Evolutionary conservation across 257 asterid genomes (phyloP).

Genomic region (Fraxinus excelsior): DNA sequence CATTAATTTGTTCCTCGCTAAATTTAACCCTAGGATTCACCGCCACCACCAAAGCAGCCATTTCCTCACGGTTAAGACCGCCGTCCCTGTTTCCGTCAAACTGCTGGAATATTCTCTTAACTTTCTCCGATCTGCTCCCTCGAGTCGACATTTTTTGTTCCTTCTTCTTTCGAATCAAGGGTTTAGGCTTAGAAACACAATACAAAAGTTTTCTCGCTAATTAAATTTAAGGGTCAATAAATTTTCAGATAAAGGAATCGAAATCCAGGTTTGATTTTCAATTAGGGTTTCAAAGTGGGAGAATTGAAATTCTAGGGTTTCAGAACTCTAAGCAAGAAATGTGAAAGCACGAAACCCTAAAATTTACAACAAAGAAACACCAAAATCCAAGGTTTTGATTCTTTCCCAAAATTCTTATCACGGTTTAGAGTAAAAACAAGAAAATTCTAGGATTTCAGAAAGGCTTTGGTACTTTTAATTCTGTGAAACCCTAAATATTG

Average conservation of each 20-base stretch:
- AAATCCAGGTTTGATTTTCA: conserved; percentile 16
- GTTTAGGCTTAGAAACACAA: conserved; percentile 28
- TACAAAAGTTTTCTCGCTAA: not conserved
- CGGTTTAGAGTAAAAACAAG: conserved; percentile 11
- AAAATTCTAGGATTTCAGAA: conserved; percentile 10
- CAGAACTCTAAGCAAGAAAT: conserved; percentile 18
- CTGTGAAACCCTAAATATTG: conserved; percentile 14
- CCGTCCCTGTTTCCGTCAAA: conserved; percentile 79
- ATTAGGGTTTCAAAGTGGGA: not conserved
- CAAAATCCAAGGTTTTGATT: not conserved
- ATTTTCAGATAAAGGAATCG: conserved; percentile 23
- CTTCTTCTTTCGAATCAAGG: conserved; percentile 7
- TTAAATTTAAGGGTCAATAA: conserved; percentile 16
- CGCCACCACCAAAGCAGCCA: conserved; percentile 89
- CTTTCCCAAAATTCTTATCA: not conserved
- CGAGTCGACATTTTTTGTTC: conserved; percentile 66
- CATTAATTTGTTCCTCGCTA: conserved; percentile 91
- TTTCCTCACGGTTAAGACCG: conserved; percentile 87
- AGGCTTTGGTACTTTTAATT: not conserved
- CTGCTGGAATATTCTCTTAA: conserved; percentile 81
- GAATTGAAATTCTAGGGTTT: conserved; percentile 11
- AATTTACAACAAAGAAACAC: not conserved
- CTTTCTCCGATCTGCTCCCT: conserved; percentile 97
- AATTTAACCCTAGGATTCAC: conserved; percentile 91
- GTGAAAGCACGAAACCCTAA: conserved; percentile 10